phyloP scores from a whole-genome alignment of 306 rosid genomes.

The Lathyrus tuberosus region DNA sequence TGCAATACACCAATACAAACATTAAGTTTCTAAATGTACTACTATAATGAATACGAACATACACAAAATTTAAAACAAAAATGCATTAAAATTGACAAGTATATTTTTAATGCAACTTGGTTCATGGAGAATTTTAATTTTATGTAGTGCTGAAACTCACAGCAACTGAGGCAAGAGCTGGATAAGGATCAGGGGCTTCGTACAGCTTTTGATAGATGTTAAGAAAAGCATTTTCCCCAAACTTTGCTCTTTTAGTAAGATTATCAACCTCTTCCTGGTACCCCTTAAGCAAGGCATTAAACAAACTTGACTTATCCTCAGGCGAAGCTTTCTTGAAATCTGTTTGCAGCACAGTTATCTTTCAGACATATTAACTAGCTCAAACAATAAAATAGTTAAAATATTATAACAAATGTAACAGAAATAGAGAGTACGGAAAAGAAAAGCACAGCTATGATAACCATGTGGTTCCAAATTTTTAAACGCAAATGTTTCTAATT shows the following conservation, averaged over 20 bases:
- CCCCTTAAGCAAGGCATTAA: slow-evolving; percentile 79
- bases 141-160: slow-evolving; percentile 50
- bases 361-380: slow-evolving; percentile 22
- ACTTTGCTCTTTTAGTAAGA: slow-evolving; percentile 91
- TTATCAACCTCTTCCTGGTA: slow-evolving; percentile 98
- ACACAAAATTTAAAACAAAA: background rate
- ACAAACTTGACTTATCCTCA: slow-evolving; percentile 77
- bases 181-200: slow-evolving; percentile 99
- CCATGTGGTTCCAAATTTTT: background rate
- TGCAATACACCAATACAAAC: slow-evolving; percentile 3
- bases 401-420: background rate
- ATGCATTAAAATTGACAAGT: slow-evolving; percentile 7
- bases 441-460: background rate
- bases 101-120: slow-evolving; percentile 1
- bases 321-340: slow-evolving; percentile 87
- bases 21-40: background rate
- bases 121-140: background rate
- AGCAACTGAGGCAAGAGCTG: slow-evolving; percentile 84
- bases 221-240: slow-evolving; percentile 98
- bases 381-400: background rate
- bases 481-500: background rate
- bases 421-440: background rate
- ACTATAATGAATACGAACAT: background rate
- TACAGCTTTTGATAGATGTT: slow-evolving; percentile 92
- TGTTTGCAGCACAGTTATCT: slow-evolving; percentile 46